A percentile compares a stretch with the other conserved stretches of the same genome.
phyloP scores from a whole-genome alignment of 2,329 filamentous ascomycete genomes.

The Neonectria sp. region DNA sequence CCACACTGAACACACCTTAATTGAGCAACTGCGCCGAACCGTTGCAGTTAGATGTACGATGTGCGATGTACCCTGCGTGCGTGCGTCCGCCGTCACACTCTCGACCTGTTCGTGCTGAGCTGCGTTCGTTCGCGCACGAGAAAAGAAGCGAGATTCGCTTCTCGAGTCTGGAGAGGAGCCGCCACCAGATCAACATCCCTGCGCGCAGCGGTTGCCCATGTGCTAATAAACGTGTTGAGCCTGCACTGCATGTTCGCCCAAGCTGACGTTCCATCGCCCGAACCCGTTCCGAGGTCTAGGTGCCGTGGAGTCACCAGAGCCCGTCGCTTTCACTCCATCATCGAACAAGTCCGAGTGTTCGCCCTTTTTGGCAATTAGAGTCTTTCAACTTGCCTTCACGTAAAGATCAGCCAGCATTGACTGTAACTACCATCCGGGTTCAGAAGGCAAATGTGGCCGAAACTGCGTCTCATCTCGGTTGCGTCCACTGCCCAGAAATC shows the following conservation, averaged over 20 bases:
- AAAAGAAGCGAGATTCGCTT: background rate
- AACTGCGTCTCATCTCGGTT: slow-evolving; percentile 41
- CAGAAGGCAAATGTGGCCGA: slow-evolving; percentile 25
- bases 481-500: slow-evolving; percentile 26
- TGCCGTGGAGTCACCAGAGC: background rate
- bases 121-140: background rate
- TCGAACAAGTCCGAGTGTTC: background rate
- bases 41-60: background rate
- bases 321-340: background rate
- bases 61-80: slow-evolving; percentile 6
- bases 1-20: slow-evolving; percentile 1
- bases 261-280: slow-evolving; percentile 7
- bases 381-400: background rate
- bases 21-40: background rate
- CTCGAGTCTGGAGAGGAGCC: slow-evolving; percentile 2
- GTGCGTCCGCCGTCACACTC: background rate
- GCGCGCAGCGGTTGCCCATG: slow-evolving; percentile 9
- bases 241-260: slow-evolving; percentile 4
- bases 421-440: background rate
- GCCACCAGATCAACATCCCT: slow-evolving; percentile 16
- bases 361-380: background rate
- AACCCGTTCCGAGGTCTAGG: background rate
- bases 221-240: background rate
- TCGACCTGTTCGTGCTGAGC: slow-evolving; percentile 14
- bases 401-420: background rate